A percentile compares a stretch with the other conserved stretches of the same genome.
Evolutionary conservation across 371 early-diverging fungal genomes (phyloP).

Genomic region (Apophysomyces trapeziformis): DNA sequence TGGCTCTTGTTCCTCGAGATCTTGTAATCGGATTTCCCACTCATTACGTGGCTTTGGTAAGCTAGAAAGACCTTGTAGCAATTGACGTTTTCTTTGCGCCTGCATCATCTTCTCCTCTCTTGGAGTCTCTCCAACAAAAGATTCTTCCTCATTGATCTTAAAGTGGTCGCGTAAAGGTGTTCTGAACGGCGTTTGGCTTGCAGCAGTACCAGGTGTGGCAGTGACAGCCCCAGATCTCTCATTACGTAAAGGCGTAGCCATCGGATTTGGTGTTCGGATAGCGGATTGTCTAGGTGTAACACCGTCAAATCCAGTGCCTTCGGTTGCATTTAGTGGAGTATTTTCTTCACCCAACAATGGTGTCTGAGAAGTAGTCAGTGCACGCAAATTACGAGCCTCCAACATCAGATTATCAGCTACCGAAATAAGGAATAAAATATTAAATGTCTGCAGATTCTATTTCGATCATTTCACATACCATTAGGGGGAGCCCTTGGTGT

Average conservation of each 20-base stretch:
- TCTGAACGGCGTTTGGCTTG: slow-evolving; percentile 48
- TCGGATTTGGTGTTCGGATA: slow-evolving; percentile 86
- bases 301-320: slow-evolving; percentile 74
- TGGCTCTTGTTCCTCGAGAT: slow-evolving; percentile 54
- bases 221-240: slow-evolving; percentile 17
- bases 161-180: slow-evolving; percentile 63
- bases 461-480: slow-evolving; percentile 26
- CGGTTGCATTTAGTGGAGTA: slow-evolving; percentile 30
- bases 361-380: slow-evolving; percentile 80
- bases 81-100: slow-evolving; percentile 53
- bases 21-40: slow-evolving; percentile 90
- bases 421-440: not conserved
- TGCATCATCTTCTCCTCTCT: slow-evolving; percentile 59
- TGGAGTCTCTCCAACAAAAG: slow-evolving; percentile 48
- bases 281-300: slow-evolving; percentile 63
- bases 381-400: slow-evolving; percentile 85
- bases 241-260: slow-evolving; percentile 67
- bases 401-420: slow-evolving; percentile 70
- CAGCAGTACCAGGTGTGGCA: slow-evolving; percentile 34
- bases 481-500: slow-evolving; percentile 79
- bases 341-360: slow-evolving; percentile 87
- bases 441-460: not conserved
- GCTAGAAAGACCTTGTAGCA: slow-evolving; percentile 58
- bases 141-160: slow-evolving; percentile 44
- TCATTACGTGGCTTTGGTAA: slow-evolving; percentile 95